Conservation (phyloP, 2,329 filamentous ascomycete genomes). For the Beauveria sp. region DNA sequence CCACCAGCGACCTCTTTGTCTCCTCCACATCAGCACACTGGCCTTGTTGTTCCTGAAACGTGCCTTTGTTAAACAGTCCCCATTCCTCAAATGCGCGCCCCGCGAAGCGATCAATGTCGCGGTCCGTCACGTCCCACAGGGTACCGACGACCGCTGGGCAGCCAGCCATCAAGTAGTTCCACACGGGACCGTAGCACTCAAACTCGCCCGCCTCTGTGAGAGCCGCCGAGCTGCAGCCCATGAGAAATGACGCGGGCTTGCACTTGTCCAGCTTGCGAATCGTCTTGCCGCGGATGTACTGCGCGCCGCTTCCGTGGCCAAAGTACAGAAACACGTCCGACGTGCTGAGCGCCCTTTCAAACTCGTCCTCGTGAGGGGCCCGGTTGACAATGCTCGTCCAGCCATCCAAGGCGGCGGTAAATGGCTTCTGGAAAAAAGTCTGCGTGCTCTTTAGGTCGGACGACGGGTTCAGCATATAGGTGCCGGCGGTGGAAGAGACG, state of each 20-base stretch:
- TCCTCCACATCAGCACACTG: slow-evolving; percentile 18
- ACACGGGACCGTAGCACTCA: slow-evolving; percentile 82
- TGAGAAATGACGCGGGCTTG: slow-evolving; percentile 71
- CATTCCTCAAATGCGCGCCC: slow-evolving; percentile 73
- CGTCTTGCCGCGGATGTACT: slow-evolving; percentile 83
- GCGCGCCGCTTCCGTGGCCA: slow-evolving; percentile 87
- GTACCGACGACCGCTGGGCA: slow-evolving; percentile 83
- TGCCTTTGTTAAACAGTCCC: slow-evolving; percentile 58
- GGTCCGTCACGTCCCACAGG: slow-evolving; percentile 96
- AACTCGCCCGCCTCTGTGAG: slow-evolving; percentile 75
- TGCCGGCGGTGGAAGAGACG: slow-evolving; percentile 48
- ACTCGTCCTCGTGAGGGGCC: slow-evolving; percentile 68
- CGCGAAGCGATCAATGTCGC: slow-evolving; percentile 91
- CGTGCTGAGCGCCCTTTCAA: slow-evolving; percentile 57
- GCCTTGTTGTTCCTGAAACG: slow-evolving; percentile 31
- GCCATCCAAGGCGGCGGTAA: slow-evolving; percentile 49
- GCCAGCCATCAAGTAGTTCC: slow-evolving; percentile 87
- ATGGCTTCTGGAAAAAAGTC: slow-evolving; percentile 56
- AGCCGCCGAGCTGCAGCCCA: slow-evolving; percentile 86
- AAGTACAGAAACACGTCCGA: slow-evolving; percentile 84
- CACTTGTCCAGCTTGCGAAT: slow-evolving; percentile 73
- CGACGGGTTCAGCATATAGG: slow-evolving; percentile 85
- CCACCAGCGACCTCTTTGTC: slow-evolving; percentile 45
- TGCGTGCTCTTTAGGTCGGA: slow-evolving; percentile 78
- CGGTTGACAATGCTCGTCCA: slow-evolving; percentile 67